These are phyloP conservation scores for Colletotrichum caudatum DNA, from an alignment of 2,329 filamentous ascomycete genomes.

Conservation along the genomic window DNA sequence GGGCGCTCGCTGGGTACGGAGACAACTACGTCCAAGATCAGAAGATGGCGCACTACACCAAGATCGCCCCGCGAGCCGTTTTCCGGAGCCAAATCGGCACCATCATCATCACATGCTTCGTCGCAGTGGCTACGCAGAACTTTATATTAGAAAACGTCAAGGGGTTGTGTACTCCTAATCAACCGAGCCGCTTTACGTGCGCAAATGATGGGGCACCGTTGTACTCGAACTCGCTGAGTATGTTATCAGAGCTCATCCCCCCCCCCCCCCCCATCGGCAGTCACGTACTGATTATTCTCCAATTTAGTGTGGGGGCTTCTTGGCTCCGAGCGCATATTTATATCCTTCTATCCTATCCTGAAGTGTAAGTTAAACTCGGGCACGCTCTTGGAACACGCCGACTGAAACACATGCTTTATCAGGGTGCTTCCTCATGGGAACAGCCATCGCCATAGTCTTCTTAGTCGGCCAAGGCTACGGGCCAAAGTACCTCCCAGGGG, in stretches of 20 bases:
- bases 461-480: conserved; percentile 51
- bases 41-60: conserved; percentile 52
- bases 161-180: conserved; percentile 47
- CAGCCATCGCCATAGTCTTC: conserved; percentile 52
- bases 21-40: conserved; percentile 53
- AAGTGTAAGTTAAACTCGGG: conserved; percentile 46
- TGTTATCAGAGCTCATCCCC: not conserved
- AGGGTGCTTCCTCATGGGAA: conserved; percentile 58
- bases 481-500: conserved; percentile 51
- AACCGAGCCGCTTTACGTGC: conserved; percentile 51
- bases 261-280: no score
- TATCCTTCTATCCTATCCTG: conserved; percentile 56
- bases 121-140: conserved; percentile 56
- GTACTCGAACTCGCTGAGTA: conserved; percentile 47
- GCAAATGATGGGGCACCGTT: conserved; percentile 48
- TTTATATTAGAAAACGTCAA: conserved; percentile 56
- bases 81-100: conserved; percentile 58
- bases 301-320: conserved; percentile 46
- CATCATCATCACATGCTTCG: conserved; percentile 55
- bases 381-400: rapidly evolving
- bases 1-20: conserved; percentile 56
- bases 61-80: conserved; percentile 50
- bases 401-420: not conserved
- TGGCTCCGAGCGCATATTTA: conserved; percentile 53
- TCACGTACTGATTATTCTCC: not conserved